Evolutionary conservation across 768 basidiomycete genomes (phyloP).

Genomic region (Lactarius sp.): DNA sequence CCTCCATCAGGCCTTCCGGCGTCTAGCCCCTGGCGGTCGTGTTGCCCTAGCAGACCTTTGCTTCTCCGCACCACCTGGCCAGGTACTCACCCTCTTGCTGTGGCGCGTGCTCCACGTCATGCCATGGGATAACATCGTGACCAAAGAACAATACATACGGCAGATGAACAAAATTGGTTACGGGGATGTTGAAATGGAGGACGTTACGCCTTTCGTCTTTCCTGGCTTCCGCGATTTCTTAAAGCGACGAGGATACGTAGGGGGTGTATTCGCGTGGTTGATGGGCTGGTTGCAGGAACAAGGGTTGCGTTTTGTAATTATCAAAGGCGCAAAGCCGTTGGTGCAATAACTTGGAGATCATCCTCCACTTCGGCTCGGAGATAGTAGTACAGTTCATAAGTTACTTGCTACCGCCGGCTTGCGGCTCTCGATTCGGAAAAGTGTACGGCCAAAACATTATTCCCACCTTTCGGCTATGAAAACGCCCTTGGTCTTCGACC

Average conservation of each 20-base stretch:
- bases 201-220: constrained; percentile 54
- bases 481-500: not conserved
- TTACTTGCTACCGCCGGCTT: too few relatives aligned
- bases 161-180: constrained; percentile 49
- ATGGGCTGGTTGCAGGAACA: constrained; percentile 36
- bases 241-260: constrained; percentile 38
- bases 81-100: constrained; percentile 30
- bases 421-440: not conserved
- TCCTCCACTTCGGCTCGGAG: not conserved
- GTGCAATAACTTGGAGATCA: not conserved
- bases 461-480: not conserved
- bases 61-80: constrained; percentile 33
- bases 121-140: constrained; percentile 47
- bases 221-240: constrained; percentile 52
- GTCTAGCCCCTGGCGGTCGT: constrained; percentile 46
- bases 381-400: not conserved
- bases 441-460: not conserved
- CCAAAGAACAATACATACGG: constrained; percentile 40
- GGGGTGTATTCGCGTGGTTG: constrained; percentile 41
- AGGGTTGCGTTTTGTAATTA: constrained; percentile 49
- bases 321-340: constrained; percentile 27
- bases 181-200: constrained; percentile 47
- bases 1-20: constrained; percentile 44
- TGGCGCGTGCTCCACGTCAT: constrained; percentile 36
- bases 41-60: constrained; percentile 62